Evolutionary conservation across 2,329 filamentous ascomycete species (phyloP).

Genomic region (Macrophomina phaseolina): DNA sequence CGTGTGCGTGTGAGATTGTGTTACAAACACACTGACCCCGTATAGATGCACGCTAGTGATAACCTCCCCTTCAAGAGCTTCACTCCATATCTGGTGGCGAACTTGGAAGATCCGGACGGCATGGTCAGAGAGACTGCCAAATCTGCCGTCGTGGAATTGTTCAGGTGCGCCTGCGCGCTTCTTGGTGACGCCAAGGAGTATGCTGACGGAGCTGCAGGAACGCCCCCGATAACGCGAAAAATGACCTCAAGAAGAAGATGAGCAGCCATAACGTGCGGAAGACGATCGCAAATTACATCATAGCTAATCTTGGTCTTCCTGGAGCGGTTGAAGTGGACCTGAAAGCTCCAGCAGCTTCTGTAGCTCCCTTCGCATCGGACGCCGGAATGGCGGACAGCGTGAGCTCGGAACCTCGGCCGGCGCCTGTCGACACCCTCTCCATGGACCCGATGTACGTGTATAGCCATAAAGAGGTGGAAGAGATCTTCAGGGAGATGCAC

Average conservation of each 20-base stretch:
- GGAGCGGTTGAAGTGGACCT: conserved; percentile 37
- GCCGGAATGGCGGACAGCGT: conserved; percentile 51
- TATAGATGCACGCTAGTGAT: conserved; percentile 79
- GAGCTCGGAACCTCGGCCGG: conserved; percentile 58
- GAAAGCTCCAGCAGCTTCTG: conserved; percentile 48
- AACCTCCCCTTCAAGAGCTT: conserved; percentile 82
- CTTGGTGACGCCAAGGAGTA: background rate
- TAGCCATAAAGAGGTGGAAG: conserved; percentile 85
- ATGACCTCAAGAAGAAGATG: conserved; percentile 85
- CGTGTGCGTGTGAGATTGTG: conserved; percentile 24
- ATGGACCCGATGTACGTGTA: conserved; percentile 85
- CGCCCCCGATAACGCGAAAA: conserved; percentile 82
- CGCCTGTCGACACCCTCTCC: conserved; percentile 68
- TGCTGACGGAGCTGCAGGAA: conserved; percentile 55
- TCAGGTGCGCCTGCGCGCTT: conserved; percentile 62
- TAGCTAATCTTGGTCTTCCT: conserved; percentile 71
- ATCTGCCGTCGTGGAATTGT: conserved; percentile 82
- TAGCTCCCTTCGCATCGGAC: conserved; percentile 45
- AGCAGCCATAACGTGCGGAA: conserved; percentile 84
- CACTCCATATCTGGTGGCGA: conserved; percentile 80
- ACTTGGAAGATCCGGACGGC: conserved; percentile 88
- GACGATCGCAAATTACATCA: conserved; percentile 81
- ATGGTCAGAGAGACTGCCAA: conserved; percentile 86
- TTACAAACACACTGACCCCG: conserved; percentile 30
- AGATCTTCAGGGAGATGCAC: conserved; percentile 81